A percentile compares a stretch with the other conserved stretches of the same genome.
Conservation (phyloP, 2,329 filamentous ascomycete genomes). For the Talaromyces sp. region DNA sequence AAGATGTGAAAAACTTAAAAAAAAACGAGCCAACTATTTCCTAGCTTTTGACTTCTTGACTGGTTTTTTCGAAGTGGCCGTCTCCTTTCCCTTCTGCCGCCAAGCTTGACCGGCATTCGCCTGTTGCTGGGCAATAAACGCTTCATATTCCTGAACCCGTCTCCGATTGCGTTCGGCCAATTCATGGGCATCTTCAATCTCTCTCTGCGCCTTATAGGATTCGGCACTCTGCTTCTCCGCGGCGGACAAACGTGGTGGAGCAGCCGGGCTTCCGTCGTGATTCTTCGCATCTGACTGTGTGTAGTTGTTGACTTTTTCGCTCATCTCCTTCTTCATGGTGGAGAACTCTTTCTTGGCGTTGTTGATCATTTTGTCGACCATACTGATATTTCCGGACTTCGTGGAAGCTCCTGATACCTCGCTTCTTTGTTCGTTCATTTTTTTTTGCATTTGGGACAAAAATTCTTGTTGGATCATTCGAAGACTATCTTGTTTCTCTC, state of each 20-base stretch:
- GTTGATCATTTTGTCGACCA: constrained; percentile 35
- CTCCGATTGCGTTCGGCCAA: not conserved
- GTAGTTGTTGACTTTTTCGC: constrained; percentile 21
- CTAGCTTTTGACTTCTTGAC: not conserved
- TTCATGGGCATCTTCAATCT: constrained; percentile 8
- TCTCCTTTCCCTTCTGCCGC: constrained; percentile 1
- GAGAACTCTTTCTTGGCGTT: constrained; percentile 24
- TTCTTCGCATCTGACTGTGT: constrained; percentile 21
- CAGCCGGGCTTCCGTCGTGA: constrained; percentile 18
- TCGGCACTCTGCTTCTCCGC: constrained; percentile 7
- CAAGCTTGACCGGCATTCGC: not conserved
- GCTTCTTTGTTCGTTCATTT: constrained; percentile 8
- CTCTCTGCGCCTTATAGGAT: constrained; percentile 7
- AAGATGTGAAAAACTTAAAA: not conserved
- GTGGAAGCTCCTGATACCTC: constrained; percentile 8
- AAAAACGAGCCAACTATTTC: not conserved
- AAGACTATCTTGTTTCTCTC: constrained; percentile 6
- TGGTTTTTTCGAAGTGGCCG: not conserved
- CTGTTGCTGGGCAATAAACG: not conserved
- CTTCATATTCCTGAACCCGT: not conserved
- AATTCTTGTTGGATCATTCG: constrained; percentile 5
- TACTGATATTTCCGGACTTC: constrained; percentile 17
- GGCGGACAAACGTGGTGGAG: constrained; percentile 9
- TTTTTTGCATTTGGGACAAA: constrained; percentile 9
- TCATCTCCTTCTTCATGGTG: constrained; percentile 22